Evolutionary conservation across 2,329 filamentous ascomycete species (phyloP).

Genomic region (Botrytis squamosa): DNA sequence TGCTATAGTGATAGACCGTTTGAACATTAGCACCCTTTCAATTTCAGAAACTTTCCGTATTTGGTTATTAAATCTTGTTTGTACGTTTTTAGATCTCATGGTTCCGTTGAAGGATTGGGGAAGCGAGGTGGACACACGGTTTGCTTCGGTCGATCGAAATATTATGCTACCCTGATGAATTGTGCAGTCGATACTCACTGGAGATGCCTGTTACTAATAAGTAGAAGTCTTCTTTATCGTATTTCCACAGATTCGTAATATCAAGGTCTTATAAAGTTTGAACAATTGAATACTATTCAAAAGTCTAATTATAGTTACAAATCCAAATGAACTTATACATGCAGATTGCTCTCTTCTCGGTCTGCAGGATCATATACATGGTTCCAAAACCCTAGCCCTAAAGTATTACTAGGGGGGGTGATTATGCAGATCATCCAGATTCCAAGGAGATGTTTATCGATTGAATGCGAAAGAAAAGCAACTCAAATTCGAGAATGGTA

Average conservation of each 20-base stretch:
- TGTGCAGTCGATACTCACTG: not conserved
- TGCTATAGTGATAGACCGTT: not conserved
- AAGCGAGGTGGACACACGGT: not conserved
- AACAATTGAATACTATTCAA: not conserved
- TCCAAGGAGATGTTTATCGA: not conserved
- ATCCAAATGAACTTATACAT: not conserved
- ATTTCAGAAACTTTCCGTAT: not conserved
- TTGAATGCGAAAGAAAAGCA: not conserved
- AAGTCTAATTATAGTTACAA: not conserved
- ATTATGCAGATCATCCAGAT: not conserved
- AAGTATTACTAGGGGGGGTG: not conserved
- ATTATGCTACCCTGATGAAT: not conserved
- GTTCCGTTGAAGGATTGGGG: not conserved
- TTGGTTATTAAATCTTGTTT: not conserved
- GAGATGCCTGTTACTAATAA: not conserved
- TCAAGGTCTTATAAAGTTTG: not conserved
- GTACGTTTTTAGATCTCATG: not conserved
- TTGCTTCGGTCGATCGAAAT: not conserved
- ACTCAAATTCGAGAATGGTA: not conserved
- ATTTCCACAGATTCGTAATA: not conserved
- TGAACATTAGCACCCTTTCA: not conserved
- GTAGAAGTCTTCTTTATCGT: not conserved
- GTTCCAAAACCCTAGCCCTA: slow-evolving; percentile 14
- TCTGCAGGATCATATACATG: not conserved
- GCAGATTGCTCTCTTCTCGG: not conserved